Evolutionary conservation across 2,329 filamentous ascomycete species (phyloP).

Genomic region (Xenoacremonium recifei): DNA sequence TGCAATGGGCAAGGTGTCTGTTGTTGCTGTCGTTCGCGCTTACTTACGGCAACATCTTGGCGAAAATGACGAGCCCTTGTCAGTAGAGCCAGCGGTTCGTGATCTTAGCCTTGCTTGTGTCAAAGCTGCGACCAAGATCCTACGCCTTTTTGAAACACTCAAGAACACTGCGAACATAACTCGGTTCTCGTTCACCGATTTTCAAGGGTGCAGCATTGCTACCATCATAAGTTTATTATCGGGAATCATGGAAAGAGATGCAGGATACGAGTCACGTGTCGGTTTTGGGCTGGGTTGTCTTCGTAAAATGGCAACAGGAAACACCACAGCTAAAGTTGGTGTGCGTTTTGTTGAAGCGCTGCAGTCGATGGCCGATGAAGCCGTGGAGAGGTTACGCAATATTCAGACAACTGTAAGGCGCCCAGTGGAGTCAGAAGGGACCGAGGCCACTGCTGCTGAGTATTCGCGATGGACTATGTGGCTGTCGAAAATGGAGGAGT

Average conservation of each 20-base stretch:
- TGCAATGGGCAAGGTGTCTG: constrained; percentile 32
- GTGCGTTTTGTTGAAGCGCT: constrained; percentile 25
- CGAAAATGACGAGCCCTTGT: constrained; percentile 1
- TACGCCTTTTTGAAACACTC: constrained; percentile 30
- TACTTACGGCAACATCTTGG: constrained; percentile 19
- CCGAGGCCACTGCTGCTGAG: constrained; percentile 1
- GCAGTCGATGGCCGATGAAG: constrained; percentile 20
- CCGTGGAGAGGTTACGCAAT: constrained; percentile 12
- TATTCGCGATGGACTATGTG: constrained; percentile 22
- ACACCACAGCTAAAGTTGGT: constrained; percentile 21
- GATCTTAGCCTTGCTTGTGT: constrained; percentile 25
- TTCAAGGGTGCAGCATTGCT: constrained; percentile 37
- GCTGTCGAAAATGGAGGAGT: constrained; percentile 13
- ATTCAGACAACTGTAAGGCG: neutral
- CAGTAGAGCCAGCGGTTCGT: constrained; percentile 10
- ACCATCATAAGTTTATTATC: constrained; percentile 34
- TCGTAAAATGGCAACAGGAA: constrained; percentile 32
- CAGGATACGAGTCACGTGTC: constrained; percentile 27
- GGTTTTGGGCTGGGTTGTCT: constrained; percentile 31
- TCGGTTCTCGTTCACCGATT: constrained; percentile 37
- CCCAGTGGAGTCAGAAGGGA: neutral
- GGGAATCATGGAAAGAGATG: constrained; percentile 33
- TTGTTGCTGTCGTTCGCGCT: constrained; percentile 30
- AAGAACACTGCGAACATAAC: constrained; percentile 28
- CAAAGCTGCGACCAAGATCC: constrained; percentile 31